Base-by-base conservation (phyloP, 2,329 filamentous ascomycete genomes). In the Cytospora chrysosperma region DNA sequence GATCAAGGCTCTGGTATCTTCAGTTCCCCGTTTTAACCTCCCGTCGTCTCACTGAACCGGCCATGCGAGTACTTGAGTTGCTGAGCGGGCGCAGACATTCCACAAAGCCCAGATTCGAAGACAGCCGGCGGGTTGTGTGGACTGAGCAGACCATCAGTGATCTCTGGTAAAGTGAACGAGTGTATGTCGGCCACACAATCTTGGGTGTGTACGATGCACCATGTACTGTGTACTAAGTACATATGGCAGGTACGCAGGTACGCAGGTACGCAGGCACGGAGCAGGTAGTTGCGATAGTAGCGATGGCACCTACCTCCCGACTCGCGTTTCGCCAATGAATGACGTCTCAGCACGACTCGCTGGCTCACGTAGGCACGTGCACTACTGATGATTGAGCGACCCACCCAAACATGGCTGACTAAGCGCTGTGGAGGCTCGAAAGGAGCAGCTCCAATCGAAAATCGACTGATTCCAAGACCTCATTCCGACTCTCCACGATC, bases 381-480 rank as follows among this genome's bases (percentile, higher is more conserved):
- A 21, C n/a, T 47, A 24, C 43, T 9, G 32, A n/a, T 34, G 15
- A 34, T 34, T 34, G 12, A 13, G 32, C 32, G 43, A 24, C n/a
- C 43, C 43, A 47, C 43, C n/a, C 21, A 13, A 24, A 10, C n/a
- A 13, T 12, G 8, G 19, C 6, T 47, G 43, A 47, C 43, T 47
- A 47, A 47, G n/a, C n/a, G n/a, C 1, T 6, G 1, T 47, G 17
- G n/a, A 24, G 43, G 43, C n/a, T 21, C 24, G 37, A 17, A 8
- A 15, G n/a, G 19, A 24, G 4, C n/a, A 24, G n/a, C 21, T 47
- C 59, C 52, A 61, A 55, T 61, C 51, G 59, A 37, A 52, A 61
- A 43, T 61, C 51, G 59, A 34, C 59, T 61, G 59, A 55, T 61
- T 61, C 17, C 37, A 52, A 61, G 49, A 61, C 59, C 59, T 61